A percentile compares a stretch with the other conserved stretches of the same genome.
Conservation (phyloP, 345 rosid genomes). For the Rhodomyrtus tomentosa region DNA sequence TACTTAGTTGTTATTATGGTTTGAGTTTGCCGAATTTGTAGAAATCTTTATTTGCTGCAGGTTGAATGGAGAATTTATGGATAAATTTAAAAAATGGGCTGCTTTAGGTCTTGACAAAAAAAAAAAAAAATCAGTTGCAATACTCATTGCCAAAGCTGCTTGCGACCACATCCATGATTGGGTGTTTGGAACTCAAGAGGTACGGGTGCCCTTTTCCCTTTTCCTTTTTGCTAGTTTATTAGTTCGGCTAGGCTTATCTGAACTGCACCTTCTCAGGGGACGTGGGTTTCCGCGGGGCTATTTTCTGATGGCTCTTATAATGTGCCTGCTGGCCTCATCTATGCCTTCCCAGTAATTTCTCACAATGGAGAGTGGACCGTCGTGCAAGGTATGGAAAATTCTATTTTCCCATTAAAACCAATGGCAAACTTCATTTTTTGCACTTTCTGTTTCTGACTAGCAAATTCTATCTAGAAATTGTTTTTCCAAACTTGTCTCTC, state of each 20-base stretch:
- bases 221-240: background rate
- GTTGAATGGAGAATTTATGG: conserved; percentile 72
- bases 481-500: no score
- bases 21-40: background rate
- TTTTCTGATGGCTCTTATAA: conserved; percentile 93
- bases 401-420: background rate
- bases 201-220: background rate
- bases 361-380: conserved; percentile 29
- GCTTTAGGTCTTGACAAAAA: no score
- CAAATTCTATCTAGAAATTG: background rate
- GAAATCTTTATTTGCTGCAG: conserved; percentile 13
- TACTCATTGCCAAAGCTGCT: conserved; percentile 48
- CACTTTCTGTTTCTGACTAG: background rate
- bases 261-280: conserved; percentile 35
- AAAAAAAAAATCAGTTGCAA: no score
- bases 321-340: conserved; percentile 90
- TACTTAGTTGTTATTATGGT: background rate
- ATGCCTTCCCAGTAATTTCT: conserved; percentile 90
- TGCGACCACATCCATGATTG: conserved; percentile 97
- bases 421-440: no score
- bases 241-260: background rate
- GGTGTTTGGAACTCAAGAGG: conserved; percentile 99
- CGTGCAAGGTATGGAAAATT: conserved; percentile 26
- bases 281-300: conserved; percentile 97
- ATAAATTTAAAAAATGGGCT: conserved; percentile 37